A percentile compares a stretch with the other conserved stretches of the same genome.
Evolutionary conservation across 345 rosid species (phyloP).

Genomic region (Acer yangbiense): DNA sequence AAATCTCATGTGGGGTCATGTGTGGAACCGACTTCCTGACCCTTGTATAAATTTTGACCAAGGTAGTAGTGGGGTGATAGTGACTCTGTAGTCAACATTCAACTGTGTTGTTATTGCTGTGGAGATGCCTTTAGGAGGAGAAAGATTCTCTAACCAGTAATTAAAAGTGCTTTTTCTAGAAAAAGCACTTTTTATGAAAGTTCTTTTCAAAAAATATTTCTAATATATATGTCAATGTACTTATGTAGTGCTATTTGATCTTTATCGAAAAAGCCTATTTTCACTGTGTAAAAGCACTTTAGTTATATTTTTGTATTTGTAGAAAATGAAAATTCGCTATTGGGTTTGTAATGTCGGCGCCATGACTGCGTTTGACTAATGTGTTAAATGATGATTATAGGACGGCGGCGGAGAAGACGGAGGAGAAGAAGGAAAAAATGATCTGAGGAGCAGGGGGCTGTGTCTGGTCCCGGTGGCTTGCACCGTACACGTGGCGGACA

Average conservation of each 20-base stretch:
- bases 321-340: not conserved
- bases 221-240: too few relatives aligned
- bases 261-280: too few relatives aligned
- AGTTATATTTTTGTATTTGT: too few relatives aligned
- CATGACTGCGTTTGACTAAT: not conserved
- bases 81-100: not conserved
- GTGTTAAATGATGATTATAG: slow-evolving; percentile 14
- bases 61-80: not conserved
- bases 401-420: slow-evolving; percentile 43
- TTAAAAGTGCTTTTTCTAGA: too few relatives aligned
- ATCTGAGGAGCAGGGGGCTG: slow-evolving; percentile 77
- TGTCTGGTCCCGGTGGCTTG: slow-evolving; percentile 76
- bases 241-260: too few relatives aligned
- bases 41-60: not conserved
- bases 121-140: not conserved
- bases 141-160: too few relatives aligned
- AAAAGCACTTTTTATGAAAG: too few relatives aligned
- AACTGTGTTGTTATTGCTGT: not conserved
- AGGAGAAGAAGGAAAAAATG: slow-evolving; percentile 35
- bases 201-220: too few relatives aligned
- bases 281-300: too few relatives aligned
- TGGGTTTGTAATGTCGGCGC: not conserved
- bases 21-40: not conserved
- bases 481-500: slow-evolving; percentile 58
- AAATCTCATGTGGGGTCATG: not conserved